Conservation (phyloP, 2,329 filamentous ascomycete genomes). For the Nannizzia gypsea region DNA sequence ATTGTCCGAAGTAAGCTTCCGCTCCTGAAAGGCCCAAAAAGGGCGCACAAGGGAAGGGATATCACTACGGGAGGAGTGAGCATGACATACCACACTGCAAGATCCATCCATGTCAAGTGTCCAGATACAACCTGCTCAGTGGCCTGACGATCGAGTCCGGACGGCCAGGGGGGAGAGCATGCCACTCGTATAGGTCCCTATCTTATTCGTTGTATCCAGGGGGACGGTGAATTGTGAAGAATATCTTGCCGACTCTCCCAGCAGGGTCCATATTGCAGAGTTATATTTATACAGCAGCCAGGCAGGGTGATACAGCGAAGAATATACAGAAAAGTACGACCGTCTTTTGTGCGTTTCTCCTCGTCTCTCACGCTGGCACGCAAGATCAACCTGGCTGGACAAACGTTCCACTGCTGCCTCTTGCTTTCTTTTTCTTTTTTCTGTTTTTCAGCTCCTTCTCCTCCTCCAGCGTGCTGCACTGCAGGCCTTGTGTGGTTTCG, state of each 20-base stretch:
- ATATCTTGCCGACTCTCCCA: no score
- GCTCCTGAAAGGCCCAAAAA: neutral
- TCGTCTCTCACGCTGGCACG: no score
- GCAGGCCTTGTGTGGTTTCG: neutral
- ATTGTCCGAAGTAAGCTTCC: neutral
- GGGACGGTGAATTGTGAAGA: neutral
- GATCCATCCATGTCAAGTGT: neutral
- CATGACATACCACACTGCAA: neutral
- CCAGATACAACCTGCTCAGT: neutral
- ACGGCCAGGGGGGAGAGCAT: neutral
- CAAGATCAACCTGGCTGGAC: no score
- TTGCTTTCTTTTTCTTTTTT: no score
- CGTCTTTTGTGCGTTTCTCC: no score
- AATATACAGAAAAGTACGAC: no score
- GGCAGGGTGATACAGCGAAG: no score
- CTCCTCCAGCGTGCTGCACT: neutral
- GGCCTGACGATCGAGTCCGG: neutral
- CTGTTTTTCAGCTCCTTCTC: neutral
- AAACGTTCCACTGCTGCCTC: no score
- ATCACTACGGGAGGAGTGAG: neutral
- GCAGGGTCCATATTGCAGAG: no score
- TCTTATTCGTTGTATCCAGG: neutral
- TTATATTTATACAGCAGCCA: no score
- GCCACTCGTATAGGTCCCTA: neutral
- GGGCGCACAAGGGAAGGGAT: neutral